phyloP scores from a whole-genome alignment of 2,329 filamentous ascomycete genomes.

The Xylariaceae sp. region DNA sequence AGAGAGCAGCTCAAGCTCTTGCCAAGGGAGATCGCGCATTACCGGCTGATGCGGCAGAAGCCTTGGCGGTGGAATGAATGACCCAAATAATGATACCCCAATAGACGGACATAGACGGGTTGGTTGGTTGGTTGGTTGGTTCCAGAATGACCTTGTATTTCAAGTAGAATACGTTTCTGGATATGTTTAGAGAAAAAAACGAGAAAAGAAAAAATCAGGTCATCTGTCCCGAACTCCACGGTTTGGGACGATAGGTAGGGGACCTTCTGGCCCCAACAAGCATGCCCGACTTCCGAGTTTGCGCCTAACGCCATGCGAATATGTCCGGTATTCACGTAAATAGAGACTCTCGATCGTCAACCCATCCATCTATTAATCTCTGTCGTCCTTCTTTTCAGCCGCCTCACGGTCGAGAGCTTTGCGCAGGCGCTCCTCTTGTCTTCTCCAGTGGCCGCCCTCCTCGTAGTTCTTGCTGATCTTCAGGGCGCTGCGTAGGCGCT shows the following conservation, averaged over 20 bases:
- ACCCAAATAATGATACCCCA: slow-evolving; percentile 25
- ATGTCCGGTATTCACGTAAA: slow-evolving; percentile 4
- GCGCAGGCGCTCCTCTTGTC: slow-evolving; percentile 66
- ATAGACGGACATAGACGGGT: slow-evolving; percentile 21
- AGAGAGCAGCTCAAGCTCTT: slow-evolving; percentile 29
- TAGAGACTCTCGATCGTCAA: neutral
- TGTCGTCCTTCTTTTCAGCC: slow-evolving; percentile 6
- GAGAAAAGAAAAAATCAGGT: neutral
- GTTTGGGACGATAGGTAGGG: neutral
- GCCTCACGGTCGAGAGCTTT: slow-evolving; percentile 39
- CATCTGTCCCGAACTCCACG: neutral
- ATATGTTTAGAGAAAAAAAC: neutral
- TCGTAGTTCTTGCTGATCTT: slow-evolving; percentile 83
- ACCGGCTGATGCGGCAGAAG: slow-evolving; percentile 51
- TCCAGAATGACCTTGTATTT: neutral
- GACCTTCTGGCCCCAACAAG: slow-evolving; percentile 12
- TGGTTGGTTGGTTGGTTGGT: neutral
- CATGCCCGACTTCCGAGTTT: slow-evolving; percentile 8
- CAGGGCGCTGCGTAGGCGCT: slow-evolving; percentile 77
- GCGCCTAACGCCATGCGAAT: slow-evolving; percentile 19
- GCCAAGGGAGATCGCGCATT: slow-evolving; percentile 43
- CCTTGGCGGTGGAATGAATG: slow-evolving; percentile 50
- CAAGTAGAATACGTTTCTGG: slow-evolving; percentile 1
- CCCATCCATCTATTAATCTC: neutral
- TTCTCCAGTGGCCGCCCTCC: slow-evolving; percentile 80